Percentiles rank a stretch among this genome's conserved stretches.
These are phyloP conservation scores for Sugiyamaella qingdaonensis DNA, from an alignment of 805 yeast species.

Conservation along the genomic window DNA sequence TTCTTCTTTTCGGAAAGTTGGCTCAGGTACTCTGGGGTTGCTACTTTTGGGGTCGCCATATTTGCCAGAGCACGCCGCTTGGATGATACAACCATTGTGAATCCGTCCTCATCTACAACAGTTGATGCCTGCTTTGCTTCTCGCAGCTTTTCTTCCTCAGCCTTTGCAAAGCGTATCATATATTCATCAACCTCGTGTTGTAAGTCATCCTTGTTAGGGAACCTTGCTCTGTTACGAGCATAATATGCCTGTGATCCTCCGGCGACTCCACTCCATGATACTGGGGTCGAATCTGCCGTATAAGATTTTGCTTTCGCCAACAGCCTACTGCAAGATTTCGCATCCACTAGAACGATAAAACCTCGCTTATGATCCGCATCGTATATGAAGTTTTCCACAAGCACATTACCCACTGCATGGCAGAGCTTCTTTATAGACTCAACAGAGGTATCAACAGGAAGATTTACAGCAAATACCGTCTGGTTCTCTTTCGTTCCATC, in stretches of 20 bases:
- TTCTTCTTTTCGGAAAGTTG: conserved; percentile 36
- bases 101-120: conserved; percentile 88
- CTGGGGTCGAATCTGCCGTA: conserved; percentile 23
- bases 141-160: conserved; percentile 49
- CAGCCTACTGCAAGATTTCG: conserved; percentile 60
- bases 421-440: conserved; percentile 54
- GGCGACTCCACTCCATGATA: conserved; percentile 38
- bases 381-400: conserved; percentile 30
- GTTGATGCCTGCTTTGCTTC: conserved; percentile 34
- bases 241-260: conserved; percentile 37
- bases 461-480: conserved; percentile 68
- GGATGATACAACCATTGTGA: conserved; percentile 82
- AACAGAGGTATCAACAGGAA: conserved; percentile 61
- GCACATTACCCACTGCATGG: conserved; percentile 43
- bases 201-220: conserved; percentile 46
- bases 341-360: conserved; percentile 69
- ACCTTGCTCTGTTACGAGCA: conserved; percentile 34
- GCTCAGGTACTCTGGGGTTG: background rate
- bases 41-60: conserved; percentile 34
- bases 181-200: conserved; percentile 55
- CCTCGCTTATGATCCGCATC: conserved; percentile 43
- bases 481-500: background rate
- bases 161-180: conserved; percentile 61
- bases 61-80: conserved; percentile 79
- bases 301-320: conserved; percentile 56